Evolutionary conservation across 2,329 filamentous ascomycete species (phyloP).

Genomic region (Dothideomycetes sp.): DNA sequence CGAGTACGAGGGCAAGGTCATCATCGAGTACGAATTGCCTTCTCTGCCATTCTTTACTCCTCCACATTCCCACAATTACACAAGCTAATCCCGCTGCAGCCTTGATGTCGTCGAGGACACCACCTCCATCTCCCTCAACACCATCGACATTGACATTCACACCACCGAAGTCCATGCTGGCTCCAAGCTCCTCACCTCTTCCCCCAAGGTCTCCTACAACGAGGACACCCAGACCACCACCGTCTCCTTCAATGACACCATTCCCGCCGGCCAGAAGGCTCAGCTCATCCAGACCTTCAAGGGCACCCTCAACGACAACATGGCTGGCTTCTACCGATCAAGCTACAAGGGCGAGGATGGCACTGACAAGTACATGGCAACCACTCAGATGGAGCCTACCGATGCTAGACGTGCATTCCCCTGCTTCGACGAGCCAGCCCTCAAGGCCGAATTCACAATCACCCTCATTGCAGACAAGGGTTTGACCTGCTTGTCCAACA

Average conservation of each 20-base stretch:
- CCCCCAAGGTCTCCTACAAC: slow-evolving; percentile 60
- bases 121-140: slow-evolving; percentile 77
- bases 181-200: slow-evolving; percentile 47
- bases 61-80: too few species aligned
- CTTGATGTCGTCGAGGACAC: slow-evolving; percentile 79
- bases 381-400: slow-evolving; percentile 92
- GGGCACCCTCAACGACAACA: slow-evolving; percentile 78
- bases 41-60: too few species aligned
- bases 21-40: slow-evolving; percentile 57
- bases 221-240: slow-evolving; percentile 72
- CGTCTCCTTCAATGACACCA: slow-evolving; percentile 62
- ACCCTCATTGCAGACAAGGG: slow-evolving; percentile 84
- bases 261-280: slow-evolving; percentile 66
- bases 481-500: slow-evolving; percentile 89
- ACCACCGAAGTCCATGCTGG: slow-evolving; percentile 56
- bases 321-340: slow-evolving; percentile 95
- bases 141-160: slow-evolving; percentile 75
- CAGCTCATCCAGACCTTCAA: slow-evolving; percentile 68
- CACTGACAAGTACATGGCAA: slow-evolving; percentile 70
- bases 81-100: slow-evolving; percentile 23
- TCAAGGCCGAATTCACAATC: slow-evolving; percentile 88
- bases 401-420: slow-evolving; percentile 89
- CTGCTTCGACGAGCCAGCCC: slow-evolving; percentile 89
- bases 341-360: slow-evolving; percentile 81
- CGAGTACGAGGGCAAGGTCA: slow-evolving; percentile 73